Conservation (phyloP, 2,329 filamentous ascomycete genomes). For the Fusarium chuoi region DNA sequence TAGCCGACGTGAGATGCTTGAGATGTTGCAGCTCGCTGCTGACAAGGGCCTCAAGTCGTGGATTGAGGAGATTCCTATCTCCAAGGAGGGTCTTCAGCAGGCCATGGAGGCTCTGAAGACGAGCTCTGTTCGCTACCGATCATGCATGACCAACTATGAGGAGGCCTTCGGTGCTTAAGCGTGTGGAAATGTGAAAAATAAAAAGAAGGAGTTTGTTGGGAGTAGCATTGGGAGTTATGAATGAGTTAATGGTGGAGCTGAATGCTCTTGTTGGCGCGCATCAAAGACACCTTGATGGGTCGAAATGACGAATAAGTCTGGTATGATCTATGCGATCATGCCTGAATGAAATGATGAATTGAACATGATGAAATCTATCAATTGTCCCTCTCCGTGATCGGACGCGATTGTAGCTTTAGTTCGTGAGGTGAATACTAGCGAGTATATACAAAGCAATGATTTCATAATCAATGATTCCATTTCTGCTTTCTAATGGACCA, state of each 20-base stretch:
- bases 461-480: not conserved
- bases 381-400: not conserved
- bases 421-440: not conserved
- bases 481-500: not conserved
- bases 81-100: constrained; percentile 74
- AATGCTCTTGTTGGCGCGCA: constrained; percentile 10
- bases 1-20: constrained; percentile 74
- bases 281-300: constrained; percentile 38
- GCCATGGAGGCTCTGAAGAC: constrained; percentile 76
- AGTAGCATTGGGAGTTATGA: constrained; percentile 12
- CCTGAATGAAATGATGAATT: constrained; percentile 30
- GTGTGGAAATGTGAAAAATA: not conserved
- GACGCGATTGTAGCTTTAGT: too few relatives aligned
- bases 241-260: constrained; percentile 27
- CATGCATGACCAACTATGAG: constrained; percentile 77
- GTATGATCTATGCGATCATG: not conserved
- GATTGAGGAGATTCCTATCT: constrained; percentile 80
- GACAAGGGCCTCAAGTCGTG: constrained; percentile 76
- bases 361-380: not conserved
- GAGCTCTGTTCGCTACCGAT: constrained; percentile 78
- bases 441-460: not conserved
- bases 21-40: constrained; percentile 77
- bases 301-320: constrained; percentile 26
- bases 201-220: constrained; percentile 11
- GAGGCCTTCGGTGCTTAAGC: constrained; percentile 69